Conservation (phyloP, 2,329 filamentous ascomycete genomes). For the Lasiodiplodia gonubiensis region DNA sequence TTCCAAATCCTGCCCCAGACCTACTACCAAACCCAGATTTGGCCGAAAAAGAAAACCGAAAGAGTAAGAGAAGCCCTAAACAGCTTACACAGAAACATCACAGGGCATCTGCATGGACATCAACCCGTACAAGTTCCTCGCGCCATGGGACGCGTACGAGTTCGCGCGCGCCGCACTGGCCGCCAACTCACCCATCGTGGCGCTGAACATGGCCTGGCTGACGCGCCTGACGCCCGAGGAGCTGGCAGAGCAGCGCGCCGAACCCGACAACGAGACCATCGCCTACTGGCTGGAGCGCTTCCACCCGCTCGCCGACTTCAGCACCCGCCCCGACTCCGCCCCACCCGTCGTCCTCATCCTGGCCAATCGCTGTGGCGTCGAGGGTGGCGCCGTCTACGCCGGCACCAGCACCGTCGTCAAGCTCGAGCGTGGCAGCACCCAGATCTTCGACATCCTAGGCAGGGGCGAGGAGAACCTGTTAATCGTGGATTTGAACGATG, state of each 20-base stretch:
- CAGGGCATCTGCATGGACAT: slow-evolving; percentile 63
- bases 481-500: slow-evolving; percentile 66
- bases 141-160: slow-evolving; percentile 64
- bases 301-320: slow-evolving; percentile 59
- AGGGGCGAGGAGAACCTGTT: slow-evolving; percentile 72
- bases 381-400: slow-evolving; percentile 71
- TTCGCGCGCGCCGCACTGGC: slow-evolving; percentile 64
- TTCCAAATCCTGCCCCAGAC: not conserved
- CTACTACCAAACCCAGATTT: too few relatives aligned
- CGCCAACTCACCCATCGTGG: slow-evolving; percentile 64
- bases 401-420: slow-evolving; percentile 76
- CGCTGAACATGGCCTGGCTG: slow-evolving; percentile 80
- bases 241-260: slow-evolving; percentile 52
- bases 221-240: slow-evolving; percentile 61
- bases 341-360: slow-evolving; percentile 70
- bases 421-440: slow-evolving; percentile 68
- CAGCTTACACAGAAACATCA: not conserved
- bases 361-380: slow-evolving; percentile 72
- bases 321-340: not conserved
- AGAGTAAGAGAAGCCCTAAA: too few relatives aligned
- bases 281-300: slow-evolving; percentile 77
- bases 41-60: too few relatives aligned
- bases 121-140: slow-evolving; percentile 67
- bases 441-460: slow-evolving; percentile 71
- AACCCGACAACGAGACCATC: slow-evolving; percentile 74